Conservation (phyloP, 2,329 filamentous ascomycete genomes). For the Saccharata proteae region DNA sequence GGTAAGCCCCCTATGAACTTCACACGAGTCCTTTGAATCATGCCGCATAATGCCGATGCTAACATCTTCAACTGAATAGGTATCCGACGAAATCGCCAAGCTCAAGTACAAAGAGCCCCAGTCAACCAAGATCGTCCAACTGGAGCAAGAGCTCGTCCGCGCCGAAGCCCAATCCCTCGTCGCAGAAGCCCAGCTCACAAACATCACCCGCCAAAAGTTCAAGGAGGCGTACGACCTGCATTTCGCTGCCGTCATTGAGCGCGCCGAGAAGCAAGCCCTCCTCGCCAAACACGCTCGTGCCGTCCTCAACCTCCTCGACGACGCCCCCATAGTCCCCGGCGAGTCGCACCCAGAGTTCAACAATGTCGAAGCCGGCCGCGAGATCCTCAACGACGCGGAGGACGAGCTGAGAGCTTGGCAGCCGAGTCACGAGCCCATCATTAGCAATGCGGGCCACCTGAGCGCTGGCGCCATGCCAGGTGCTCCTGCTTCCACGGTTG, state of each 20-base stretch:
- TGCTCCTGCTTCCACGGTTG: not conserved
- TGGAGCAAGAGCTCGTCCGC: conserved; percentile 93
- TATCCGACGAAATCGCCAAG: conserved; percentile 83
- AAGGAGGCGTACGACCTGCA: conserved; percentile 89
- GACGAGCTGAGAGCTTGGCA: conserved; percentile 72
- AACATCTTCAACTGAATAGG: too few species aligned
- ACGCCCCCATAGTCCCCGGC: conserved; percentile 78
- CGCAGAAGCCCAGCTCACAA: conserved; percentile 90
- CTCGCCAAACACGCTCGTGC: conserved; percentile 82
- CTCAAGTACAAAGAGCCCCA: conserved; percentile 87
- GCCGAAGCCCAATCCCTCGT: conserved; percentile 94
- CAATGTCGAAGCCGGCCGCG: conserved; percentile 55
- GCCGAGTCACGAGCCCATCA: conserved; percentile 42
- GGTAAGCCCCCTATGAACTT: conserved; percentile 17
- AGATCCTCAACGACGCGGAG: conserved; percentile 86
- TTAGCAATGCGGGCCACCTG: conserved; percentile 36
- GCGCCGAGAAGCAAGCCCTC: conserved; percentile 92
- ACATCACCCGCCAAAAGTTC: conserved; percentile 89
- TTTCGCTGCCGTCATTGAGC: conserved; percentile 83
- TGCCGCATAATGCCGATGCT: conserved; percentile 5
- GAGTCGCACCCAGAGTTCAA: conserved; percentile 61
- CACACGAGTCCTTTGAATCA: too few species aligned
- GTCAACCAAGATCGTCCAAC: conserved; percentile 64
- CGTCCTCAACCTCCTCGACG: conserved; percentile 75
- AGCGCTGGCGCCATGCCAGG: conserved; percentile 35